Evolutionary conservation across 306 rosid genomes (phyloP).

Genomic region (Nissolia schottii): DNA sequence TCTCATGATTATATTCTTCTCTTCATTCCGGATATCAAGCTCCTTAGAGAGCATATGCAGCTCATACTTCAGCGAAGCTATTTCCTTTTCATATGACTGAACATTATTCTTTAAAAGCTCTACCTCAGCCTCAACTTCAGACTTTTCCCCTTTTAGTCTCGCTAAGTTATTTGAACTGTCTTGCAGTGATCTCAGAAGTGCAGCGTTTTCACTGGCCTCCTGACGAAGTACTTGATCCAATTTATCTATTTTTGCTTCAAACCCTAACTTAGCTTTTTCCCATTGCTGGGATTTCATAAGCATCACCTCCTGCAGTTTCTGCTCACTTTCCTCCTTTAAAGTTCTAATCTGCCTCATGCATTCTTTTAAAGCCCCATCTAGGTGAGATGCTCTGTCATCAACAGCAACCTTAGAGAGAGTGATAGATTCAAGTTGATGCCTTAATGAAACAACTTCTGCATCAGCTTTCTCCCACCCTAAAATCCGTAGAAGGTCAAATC

Average conservation of each 20-base stretch:
- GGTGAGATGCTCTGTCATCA: slow-evolving; percentile 73
- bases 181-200: slow-evolving; percentile 68
- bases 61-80: slow-evolving; percentile 74
- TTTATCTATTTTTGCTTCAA: slow-evolving; percentile 59
- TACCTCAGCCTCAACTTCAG: slow-evolving; percentile 71
- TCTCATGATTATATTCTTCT: slow-evolving; percentile 80
- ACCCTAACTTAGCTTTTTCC: slow-evolving; percentile 71
- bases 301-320: slow-evolving; percentile 69
- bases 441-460: slow-evolving; percentile 75
- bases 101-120: slow-evolving; percentile 55
- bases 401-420: slow-evolving; percentile 67
- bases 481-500: slow-evolving; percentile 1
- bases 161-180: slow-evolving; percentile 67
- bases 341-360: slow-evolving; percentile 78
- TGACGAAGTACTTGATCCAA: slow-evolving; percentile 65
- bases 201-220: slow-evolving; percentile 58
- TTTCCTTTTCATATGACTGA: slow-evolving; percentile 74
- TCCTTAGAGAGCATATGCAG: slow-evolving; percentile 71
- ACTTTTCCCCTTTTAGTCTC: slow-evolving; percentile 68
- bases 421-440: slow-evolving; percentile 65
- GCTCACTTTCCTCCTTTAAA: slow-evolving; percentile 76
- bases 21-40: slow-evolving; percentile 92
- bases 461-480: slow-evolving; percentile 98
- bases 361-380: slow-evolving; percentile 90
- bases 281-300: slow-evolving; percentile 60